These are phyloP conservation scores for Paragyromitra xinjiangensis DNA, from an alignment of 495 filamentous ascomycete species.

Conservation along the genomic window DNA sequence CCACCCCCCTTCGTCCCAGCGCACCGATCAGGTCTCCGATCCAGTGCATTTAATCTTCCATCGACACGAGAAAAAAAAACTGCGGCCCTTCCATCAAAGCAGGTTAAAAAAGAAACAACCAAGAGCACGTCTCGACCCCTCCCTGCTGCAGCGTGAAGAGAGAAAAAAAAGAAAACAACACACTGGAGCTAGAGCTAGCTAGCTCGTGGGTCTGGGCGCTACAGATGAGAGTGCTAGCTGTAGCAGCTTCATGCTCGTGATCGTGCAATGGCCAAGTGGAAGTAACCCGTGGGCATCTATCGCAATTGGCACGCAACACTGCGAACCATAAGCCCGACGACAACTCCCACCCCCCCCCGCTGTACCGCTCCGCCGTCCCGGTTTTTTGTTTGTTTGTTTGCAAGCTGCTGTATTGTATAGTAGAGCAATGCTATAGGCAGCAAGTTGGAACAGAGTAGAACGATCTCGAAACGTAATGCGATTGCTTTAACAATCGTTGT, in stretches of 20 bases:
- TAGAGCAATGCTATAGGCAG: not conserved
- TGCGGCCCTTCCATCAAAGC: not conserved
- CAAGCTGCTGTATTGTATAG: not conserved
- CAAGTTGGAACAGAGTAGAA: slow-evolving; percentile 16
- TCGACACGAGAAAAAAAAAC: slow-evolving; percentile 6
- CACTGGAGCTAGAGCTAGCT: slow-evolving; percentile 1
- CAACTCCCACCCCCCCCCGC: not conserved
- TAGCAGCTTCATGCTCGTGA: slow-evolving; percentile 36
- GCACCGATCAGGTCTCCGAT: slow-evolving; percentile 45
- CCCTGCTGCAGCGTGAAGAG: not conserved
- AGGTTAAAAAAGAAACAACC: slow-evolving; percentile 12
- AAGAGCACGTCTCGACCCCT: not conserved
- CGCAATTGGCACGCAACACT: not conserved
- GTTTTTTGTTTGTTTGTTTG: slow-evolving; percentile 5
- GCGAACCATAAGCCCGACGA: no score
- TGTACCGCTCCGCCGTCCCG: slow-evolving; percentile 35
- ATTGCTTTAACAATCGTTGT: slow-evolving; percentile 8
- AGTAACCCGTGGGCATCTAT: not conserved
- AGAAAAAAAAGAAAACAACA: not conserved
- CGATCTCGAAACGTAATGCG: not conserved
- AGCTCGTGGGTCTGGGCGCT: slow-evolving; percentile 26
- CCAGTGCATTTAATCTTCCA: slow-evolving; percentile 45
- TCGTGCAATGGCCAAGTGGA: slow-evolving; percentile 21
- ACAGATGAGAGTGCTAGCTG: not conserved
- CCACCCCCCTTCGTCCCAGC: not conserved